Percentiles rank a stretch among this genome's conserved stretches.
Evolutionary conservation across 805 yeast genomes (phyloP).

Genomic region (Metschnikowia cubensis): DNA sequence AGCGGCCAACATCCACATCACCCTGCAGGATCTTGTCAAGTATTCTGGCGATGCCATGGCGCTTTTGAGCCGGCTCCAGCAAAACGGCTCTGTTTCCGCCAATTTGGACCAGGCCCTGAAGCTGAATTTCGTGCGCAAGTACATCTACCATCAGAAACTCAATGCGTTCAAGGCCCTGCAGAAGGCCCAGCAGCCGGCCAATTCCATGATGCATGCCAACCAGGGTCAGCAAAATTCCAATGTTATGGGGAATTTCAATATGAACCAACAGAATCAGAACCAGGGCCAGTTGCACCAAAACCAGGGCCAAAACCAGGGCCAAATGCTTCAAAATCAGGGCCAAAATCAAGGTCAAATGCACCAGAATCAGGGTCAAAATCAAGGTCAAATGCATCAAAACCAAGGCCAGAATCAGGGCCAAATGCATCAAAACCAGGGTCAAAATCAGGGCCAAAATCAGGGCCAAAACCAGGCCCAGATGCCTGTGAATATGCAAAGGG

Average conservation of each 20-base stretch:
- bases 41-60: conserved; percentile 39
- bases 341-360: neutral
- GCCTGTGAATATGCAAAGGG: conserved; percentile 2
- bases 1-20: conserved; percentile 14
- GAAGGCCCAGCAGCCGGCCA: conserved; percentile 17
- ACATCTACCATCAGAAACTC: conserved; percentile 37
- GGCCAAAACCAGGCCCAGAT: neutral
- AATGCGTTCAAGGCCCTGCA: conserved; percentile 25
- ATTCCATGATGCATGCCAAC: conserved; percentile 8
- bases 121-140: conserved; percentile 37
- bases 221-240: conserved; percentile 14
- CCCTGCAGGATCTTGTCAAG: conserved; percentile 34
- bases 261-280: neutral
- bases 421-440: neutral
- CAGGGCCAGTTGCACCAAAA: conserved; percentile 1
- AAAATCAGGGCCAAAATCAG: neutral
- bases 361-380: neutral
- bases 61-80: conserved; percentile 34
- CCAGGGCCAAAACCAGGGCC: conserved; percentile 2
- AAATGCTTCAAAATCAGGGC: conserved; percentile 1
- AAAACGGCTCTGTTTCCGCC: conserved; percentile 30
- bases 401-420: neutral
- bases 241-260: conserved; percentile 11
- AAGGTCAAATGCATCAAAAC: neutral
- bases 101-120: conserved; percentile 35